Evolutionary conservation across 257 asterid genomes (phyloP).

Genomic region (Primulina eburnea): DNA sequence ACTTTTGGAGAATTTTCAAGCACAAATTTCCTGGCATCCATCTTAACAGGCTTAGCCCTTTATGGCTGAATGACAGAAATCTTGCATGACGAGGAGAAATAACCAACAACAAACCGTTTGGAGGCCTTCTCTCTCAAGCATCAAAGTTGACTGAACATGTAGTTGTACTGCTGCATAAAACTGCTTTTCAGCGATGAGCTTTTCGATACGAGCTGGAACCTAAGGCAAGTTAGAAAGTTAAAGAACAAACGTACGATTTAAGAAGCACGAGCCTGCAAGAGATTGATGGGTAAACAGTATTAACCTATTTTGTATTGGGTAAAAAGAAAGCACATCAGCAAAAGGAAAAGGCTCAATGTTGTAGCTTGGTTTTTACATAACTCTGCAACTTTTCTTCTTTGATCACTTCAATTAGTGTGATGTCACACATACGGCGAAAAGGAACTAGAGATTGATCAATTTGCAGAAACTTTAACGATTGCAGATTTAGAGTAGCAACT

Average conservation of each 20-base stretch:
- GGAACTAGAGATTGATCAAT: constrained; percentile 16
- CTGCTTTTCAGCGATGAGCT: constrained; percentile 85
- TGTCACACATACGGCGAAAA: constrained; percentile 9
- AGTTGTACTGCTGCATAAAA: constrained; percentile 96
- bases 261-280: constrained; percentile 22
- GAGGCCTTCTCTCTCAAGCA: constrained; percentile 99
- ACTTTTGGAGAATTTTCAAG: too few species aligned
- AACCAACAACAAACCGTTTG: constrained; percentile 70
- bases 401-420: constrained; percentile 14
- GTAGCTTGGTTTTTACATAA: constrained; percentile 4
- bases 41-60: too few species aligned
- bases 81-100: constrained; percentile 7
- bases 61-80: constrained; percentile 8
- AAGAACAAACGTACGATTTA: constrained; percentile 20
- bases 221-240: constrained; percentile 34
- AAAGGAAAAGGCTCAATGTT: background rate
- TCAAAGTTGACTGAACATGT: constrained; percentile 82
- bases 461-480: background rate
- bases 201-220: constrained; percentile 97
- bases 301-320: background rate
- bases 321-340: constrained; percentile 14
- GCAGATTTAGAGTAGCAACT: constrained; percentile 2
- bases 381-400: constrained; percentile 19
- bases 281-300: constrained; percentile 10
- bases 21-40: too few species aligned